Conservation (phyloP, 331 rosid genomes). For the Rhamnella rubrinervis region DNA sequence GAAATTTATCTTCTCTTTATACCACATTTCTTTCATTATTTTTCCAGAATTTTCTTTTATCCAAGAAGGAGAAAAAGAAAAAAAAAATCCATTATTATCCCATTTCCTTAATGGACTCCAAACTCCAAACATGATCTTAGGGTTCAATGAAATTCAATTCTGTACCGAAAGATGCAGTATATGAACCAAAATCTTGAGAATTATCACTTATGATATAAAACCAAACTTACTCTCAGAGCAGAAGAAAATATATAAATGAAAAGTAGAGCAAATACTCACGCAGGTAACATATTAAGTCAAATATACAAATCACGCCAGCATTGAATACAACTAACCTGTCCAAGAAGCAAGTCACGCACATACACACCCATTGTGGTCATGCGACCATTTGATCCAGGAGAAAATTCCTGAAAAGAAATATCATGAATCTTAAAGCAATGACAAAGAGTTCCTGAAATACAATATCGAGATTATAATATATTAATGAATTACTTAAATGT, state of each 20-base stretch:
- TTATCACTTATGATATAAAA: neutral
- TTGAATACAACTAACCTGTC: conserved; percentile 66
- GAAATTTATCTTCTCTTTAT: no score
- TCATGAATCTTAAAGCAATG: neutral
- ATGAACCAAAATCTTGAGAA: neutral
- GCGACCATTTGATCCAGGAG: conserved; percentile 95
- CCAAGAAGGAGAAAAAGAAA: no score
- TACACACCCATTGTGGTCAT: conserved; percentile 95
- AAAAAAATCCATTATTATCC: no score
- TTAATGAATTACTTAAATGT: no score
- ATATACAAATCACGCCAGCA: neutral
- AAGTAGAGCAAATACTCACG: conserved; percentile 5
- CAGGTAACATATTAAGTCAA: conserved; percentile 10
- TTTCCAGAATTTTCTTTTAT: no score
- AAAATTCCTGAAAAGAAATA: conserved; percentile 70
- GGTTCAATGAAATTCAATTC: no score
- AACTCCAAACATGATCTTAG: no score
- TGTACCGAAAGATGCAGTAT: no score
- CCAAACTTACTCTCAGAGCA: no score
- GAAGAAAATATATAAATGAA: neutral
- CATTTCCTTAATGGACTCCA: no score
- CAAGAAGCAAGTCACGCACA: conserved; percentile 94
- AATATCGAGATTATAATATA: conserved; percentile 1
- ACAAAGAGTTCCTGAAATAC: neutral
- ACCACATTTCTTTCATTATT: no score